Base-by-base conservation (phyloP, 2,329 filamentous ascomycete genomes). In the Aspergillus floridensis region DNA sequence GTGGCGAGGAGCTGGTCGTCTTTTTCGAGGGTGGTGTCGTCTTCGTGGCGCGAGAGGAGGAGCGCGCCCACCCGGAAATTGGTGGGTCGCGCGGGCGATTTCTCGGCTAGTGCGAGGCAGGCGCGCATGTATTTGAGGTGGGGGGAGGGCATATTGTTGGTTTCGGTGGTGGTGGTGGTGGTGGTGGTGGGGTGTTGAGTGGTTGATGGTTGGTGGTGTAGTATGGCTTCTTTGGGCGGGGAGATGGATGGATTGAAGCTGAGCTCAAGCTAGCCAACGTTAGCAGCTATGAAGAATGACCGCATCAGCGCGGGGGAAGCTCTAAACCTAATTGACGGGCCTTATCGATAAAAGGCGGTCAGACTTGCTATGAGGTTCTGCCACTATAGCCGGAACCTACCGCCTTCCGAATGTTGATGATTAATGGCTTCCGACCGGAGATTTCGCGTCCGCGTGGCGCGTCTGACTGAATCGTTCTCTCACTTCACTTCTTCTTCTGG, bases 11-110 rank as follows among this genome's bases (percentile, higher is more conserved):
- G 80, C 26, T 77, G 72, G 66, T 86, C 75, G 26, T 74, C 66
- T 22, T 41, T 3, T n/a, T 61, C 49, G 10, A 61, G 66, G 49
- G 59, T 62, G 49, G 64, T 52, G 50, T 74, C 67, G 53, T 63
- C 57, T 41, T 72, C 65, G 61, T 68, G 66, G 52, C 72, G 70
- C 56, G 70, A 73, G 59, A 95, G 82, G 44, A 98, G 82, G n/a
- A 96, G 76, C n/a, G 95, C 95, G 47, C 95, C 95, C 22, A 99
- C 93, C 60, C 93, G 87, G 79, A 92, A 99, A 75, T 98, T 98
- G 54, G 91, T 92, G 2, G 93, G 89, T 69, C 89, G 92, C 29
- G 92, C 91, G 2, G 91, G 90, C 11, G 93, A 96, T 64, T 89
- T 84, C 38, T 84, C 82, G 12, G 95, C 93, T 63, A 92, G 82